Percentiles rank a stretch among this genome's conserved stretches.
These are phyloP conservation scores for Primulina eburnea DNA, from an alignment of 257 asterid genomes.

Conservation along the genomic window DNA sequence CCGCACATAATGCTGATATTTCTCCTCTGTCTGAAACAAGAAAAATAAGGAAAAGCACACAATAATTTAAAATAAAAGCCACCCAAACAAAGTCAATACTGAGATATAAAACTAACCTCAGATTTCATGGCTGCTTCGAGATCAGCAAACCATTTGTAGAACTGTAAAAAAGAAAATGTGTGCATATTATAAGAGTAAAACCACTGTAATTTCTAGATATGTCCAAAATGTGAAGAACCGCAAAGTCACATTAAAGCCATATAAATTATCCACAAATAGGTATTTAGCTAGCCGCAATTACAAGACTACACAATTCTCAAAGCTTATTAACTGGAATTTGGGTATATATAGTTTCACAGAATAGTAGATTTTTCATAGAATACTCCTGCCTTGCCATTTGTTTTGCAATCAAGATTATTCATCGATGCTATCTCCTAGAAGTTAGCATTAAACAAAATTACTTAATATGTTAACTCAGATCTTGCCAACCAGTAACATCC, in stretches of 20 bases:
- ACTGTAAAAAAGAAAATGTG: constrained; percentile 49
- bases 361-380: neutral
- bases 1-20: constrained; percentile 94
- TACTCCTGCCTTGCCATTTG: neutral
- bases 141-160: constrained; percentile 91
- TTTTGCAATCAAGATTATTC: neutral
- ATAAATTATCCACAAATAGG: constrained; percentile 10
- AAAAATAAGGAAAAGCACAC: constrained; percentile 3
- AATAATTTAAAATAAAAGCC: constrained; percentile 12
- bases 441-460: neutral
- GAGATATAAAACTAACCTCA: constrained; percentile 59
- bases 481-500: neutral
- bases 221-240: constrained; percentile 3
- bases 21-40: constrained; percentile 80
- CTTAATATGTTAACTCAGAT: neutral
- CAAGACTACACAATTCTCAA: constrained; percentile 6
- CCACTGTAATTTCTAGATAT: neutral
- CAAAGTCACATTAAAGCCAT: constrained; percentile 5
- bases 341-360: constrained; percentile 6
- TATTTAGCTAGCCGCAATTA: constrained; percentile 4
- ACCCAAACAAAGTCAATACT: constrained; percentile 14
- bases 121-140: constrained; percentile 99
- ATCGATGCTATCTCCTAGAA: neutral
- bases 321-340: neutral
- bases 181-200: constrained; percentile 9